phyloP scores from a whole-genome alignment of 225 moss, liverwort and hornwort species.

The Anthoceros angustus region DNA sequence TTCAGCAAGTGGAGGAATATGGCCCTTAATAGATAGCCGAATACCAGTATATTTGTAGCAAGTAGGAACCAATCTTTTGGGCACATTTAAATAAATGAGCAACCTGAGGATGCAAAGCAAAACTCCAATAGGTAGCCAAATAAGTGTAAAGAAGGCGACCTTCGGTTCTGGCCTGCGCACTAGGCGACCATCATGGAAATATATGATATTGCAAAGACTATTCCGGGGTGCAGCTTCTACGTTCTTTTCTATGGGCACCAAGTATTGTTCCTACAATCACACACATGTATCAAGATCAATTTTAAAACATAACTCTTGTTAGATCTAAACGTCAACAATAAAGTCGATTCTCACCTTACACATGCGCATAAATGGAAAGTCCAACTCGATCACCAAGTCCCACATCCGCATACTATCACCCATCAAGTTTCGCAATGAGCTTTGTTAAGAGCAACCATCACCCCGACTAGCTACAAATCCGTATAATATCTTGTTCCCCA shows the following conservation, averaged over 20 bases:
- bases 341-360: background rate
- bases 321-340: no score
- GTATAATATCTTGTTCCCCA: conserved; percentile 1
- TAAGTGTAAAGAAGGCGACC: conserved; percentile 31
- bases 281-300: no score
- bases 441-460: conserved; percentile 4
- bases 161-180: conserved; percentile 42
- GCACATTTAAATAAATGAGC: conserved; percentile 21
- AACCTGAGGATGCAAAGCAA: conserved; percentile 25
- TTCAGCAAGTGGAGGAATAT: conserved; percentile 15
- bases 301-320: no score
- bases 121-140: conserved; percentile 42
- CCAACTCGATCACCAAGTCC: background rate
- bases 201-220: conserved; percentile 27
- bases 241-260: conserved; percentile 23
- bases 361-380: background rate
- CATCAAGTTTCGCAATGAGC: background rate
- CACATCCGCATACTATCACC: background rate
- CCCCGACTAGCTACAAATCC: conserved; percentile 7
- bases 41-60: conserved; percentile 28
- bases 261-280: conserved; percentile 34
- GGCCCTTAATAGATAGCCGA: conserved; percentile 29
- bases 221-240: conserved; percentile 18
- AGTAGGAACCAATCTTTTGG: conserved; percentile 14
- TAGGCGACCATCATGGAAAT: conserved; percentile 50